Evolutionary conservation across 2,329 filamentous ascomycete species (phyloP).

Genomic region (Colletotrichum tropicale): DNA sequence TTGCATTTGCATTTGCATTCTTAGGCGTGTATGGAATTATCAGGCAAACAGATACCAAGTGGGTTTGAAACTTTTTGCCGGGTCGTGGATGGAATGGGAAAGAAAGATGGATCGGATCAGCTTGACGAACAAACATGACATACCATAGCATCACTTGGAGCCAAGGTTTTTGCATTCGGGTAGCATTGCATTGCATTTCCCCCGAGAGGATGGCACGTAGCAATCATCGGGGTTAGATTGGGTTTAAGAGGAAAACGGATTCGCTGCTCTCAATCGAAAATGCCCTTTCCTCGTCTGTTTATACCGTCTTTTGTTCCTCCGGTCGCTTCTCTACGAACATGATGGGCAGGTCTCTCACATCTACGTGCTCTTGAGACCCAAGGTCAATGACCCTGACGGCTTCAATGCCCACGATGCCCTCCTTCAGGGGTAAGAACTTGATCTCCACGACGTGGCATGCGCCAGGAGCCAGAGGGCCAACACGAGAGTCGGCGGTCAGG

Average conservation of each 20-base stretch:
- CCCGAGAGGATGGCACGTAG: background rate
- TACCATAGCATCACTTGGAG: conserved; percentile 3
- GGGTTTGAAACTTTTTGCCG: background rate
- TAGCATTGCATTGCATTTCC: background rate
- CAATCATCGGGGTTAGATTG: background rate
- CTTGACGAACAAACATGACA: conserved; percentile 10
- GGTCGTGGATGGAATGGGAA: background rate
- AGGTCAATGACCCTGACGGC: conserved; percentile 76
- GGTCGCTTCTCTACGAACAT: conserved; percentile 56
- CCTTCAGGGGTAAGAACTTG: conserved; percentile 70
- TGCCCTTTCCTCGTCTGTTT: background rate
- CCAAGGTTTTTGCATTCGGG: background rate
- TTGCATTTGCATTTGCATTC: conserved; percentile 4
- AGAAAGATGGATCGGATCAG: background rate
- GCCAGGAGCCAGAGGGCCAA: conserved; percentile 74
- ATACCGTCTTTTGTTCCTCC: conserved; percentile 6
- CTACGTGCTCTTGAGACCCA: conserved; percentile 75
- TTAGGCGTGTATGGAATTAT: conserved; percentile 20
- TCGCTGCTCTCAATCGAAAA: background rate
- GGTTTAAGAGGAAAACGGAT: background rate
- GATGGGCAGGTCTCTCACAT: conserved; percentile 75
- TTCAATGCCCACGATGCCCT: conserved; percentile 74
- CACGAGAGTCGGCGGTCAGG: conserved; percentile 73
- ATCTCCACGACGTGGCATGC: conserved; percentile 78
- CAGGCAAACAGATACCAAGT: conserved; percentile 13